phyloP scores from a whole-genome alignment of 805 yeast species.

The Nakazawaea wyomingensis region DNA sequence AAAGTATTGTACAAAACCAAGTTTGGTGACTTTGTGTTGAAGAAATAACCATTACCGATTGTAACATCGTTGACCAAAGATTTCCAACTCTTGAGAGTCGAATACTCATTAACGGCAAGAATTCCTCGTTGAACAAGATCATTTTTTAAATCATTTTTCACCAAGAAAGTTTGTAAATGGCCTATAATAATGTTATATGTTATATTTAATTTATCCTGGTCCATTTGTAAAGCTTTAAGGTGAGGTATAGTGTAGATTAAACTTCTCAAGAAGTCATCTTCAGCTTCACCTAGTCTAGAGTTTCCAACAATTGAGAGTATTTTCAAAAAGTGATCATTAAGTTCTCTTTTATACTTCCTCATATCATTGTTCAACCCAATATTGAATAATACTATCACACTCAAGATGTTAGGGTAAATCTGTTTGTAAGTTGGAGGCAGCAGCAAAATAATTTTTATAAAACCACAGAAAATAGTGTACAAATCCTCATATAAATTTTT shows the following conservation, averaged over 20 bases:
- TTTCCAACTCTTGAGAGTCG: slow-evolving; percentile 55
- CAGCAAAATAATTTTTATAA: slow-evolving; percentile 53
- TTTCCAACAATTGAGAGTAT: slow-evolving; percentile 18
- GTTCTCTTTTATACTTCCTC: slow-evolving; percentile 21
- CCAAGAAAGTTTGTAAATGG: slow-evolving; percentile 7
- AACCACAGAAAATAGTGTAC: slow-evolving; percentile 53
- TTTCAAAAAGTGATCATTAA: slow-evolving; percentile 33
- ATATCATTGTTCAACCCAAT: slow-evolving; percentile 36
- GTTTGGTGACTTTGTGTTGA: background rate
- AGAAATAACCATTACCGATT: slow-evolving; percentile 7
- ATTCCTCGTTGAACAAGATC: background rate
- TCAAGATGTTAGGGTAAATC: slow-evolving; percentile 49
- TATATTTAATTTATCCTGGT: slow-evolving; percentile 7
- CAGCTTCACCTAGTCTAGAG: background rate
- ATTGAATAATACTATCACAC: slow-evolving; percentile 46
- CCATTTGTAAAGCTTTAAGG: slow-evolving; percentile 4
- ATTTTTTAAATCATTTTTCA: slow-evolving; percentile 3
- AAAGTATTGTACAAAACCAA: slow-evolving; percentile 6
- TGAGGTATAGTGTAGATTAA: slow-evolving; percentile 2
- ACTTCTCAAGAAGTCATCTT: slow-evolving; percentile 4
- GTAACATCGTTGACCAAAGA: slow-evolving; percentile 54
- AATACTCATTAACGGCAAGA: background rate
- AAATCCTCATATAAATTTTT: slow-evolving; percentile 77
- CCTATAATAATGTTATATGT: slow-evolving; percentile 3
- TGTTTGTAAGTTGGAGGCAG: slow-evolving; percentile 42